Conservation (phyloP, 768 basidiomycete species). For the Suillus cothurnatus region DNA sequence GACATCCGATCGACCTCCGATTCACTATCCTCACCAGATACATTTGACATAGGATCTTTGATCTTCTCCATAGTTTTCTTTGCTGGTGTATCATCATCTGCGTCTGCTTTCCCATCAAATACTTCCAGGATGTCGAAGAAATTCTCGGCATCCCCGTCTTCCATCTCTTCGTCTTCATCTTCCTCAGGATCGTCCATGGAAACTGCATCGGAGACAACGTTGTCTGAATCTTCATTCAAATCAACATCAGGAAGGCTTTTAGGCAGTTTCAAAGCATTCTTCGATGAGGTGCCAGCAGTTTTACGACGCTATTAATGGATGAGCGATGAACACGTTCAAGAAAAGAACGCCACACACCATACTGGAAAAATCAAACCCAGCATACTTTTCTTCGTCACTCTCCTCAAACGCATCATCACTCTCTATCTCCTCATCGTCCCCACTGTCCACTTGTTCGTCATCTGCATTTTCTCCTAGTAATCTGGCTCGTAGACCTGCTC, state of each 20-base stretch:
- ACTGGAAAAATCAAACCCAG: conserved; percentile 51
- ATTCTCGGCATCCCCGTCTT: conserved; percentile 51
- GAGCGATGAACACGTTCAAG: not conserved
- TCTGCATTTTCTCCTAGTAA: conserved; percentile 57
- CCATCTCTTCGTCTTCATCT: conserved; percentile 45
- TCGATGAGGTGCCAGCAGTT: conserved; percentile 22
- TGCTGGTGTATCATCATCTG: conserved; percentile 12
- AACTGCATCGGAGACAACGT: conserved; percentile 20
- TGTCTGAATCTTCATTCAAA: conserved; percentile 59
- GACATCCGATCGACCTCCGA: conserved; percentile 41
- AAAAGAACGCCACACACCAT: conserved; percentile 11
- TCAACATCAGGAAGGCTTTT: conserved; percentile 56
- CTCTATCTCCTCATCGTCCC: conserved; percentile 85
- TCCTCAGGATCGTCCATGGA: conserved; percentile 31
- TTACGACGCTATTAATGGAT: conserved; percentile 22
- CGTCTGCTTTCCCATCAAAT: conserved; percentile 61
- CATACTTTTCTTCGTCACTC: conserved; percentile 77
- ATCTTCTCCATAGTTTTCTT: not conserved
- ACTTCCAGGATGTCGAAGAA: conserved; percentile 69
- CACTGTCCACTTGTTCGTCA: conserved; percentile 56
- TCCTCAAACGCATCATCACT: conserved; percentile 85
- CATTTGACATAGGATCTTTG: conserved; percentile 1
- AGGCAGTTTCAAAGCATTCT: conserved; percentile 30
- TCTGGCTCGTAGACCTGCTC: conserved; percentile 42
- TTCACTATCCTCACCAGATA: conserved; percentile 18